Conservation (phyloP, 768 basidiomycete species). For the Gloeopeniophorella convolvens region DNA sequence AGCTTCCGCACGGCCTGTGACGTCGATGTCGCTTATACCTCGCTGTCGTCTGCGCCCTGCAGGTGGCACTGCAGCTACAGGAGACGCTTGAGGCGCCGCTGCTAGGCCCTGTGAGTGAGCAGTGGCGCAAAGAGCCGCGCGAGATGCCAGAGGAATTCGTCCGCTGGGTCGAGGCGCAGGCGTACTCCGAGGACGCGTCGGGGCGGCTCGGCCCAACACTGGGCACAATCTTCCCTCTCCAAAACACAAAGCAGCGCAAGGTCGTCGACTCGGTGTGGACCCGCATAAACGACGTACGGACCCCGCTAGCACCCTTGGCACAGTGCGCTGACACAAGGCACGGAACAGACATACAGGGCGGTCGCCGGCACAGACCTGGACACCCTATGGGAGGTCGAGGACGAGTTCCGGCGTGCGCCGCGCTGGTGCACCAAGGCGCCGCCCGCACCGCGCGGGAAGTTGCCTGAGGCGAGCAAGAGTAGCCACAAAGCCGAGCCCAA, state of each 20-base stretch:
- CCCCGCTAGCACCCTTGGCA: constrained; percentile 5
- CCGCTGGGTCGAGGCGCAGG: constrained; percentile 62
- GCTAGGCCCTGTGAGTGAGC: constrained; percentile 46
- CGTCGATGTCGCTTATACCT: not conserved
- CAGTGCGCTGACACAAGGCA: not conserved
- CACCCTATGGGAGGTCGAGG: constrained; percentile 14
- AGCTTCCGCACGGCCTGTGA: not conserved
- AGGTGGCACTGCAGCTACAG: constrained; percentile 63
- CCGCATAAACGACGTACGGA: constrained; percentile 48
- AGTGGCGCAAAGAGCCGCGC: constrained; percentile 44
- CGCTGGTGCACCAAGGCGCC: constrained; percentile 26
- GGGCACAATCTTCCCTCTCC: constrained; percentile 52
- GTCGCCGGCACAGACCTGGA: constrained; percentile 9
- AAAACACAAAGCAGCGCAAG: constrained; percentile 41
- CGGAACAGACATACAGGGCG: constrained; percentile 7
- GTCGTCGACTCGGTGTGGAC: constrained; percentile 62
- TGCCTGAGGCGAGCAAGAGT: not conserved
- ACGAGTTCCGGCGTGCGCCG: constrained; percentile 13
- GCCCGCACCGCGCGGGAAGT: constrained; percentile 26
- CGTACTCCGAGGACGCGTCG: constrained; percentile 53
- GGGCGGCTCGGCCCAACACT: constrained; percentile 44
- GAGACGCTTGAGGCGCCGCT: constrained; percentile 59
- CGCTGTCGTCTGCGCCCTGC: not conserved
- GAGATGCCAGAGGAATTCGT: constrained; percentile 57
- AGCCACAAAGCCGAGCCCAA: constrained; percentile 22